Conservation (phyloP, 148 eudicot genomes). For the Rheum nobile region DNA sequence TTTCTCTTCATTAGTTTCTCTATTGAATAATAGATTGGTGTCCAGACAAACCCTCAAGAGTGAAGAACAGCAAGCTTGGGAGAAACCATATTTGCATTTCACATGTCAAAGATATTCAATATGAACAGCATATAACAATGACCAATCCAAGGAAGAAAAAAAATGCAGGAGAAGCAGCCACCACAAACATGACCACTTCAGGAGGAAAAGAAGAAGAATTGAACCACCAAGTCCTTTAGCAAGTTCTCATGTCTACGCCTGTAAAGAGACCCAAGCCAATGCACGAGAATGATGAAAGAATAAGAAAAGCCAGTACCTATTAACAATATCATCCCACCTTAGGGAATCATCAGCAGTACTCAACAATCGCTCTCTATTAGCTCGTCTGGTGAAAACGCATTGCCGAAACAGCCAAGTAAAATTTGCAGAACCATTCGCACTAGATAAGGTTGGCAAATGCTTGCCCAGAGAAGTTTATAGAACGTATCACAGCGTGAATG, state of each 20-base stretch:
- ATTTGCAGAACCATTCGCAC: no score
- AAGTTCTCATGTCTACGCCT: background rate
- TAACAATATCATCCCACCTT: background rate
- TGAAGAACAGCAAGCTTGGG: background rate
- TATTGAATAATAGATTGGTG: no score
- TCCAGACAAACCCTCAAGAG: background rate
- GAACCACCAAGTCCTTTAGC: background rate
- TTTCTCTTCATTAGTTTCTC: no score
- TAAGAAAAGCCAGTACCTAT: background rate
- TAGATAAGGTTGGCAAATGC: no score
- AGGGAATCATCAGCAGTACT: background rate
- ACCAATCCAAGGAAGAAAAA: background rate
- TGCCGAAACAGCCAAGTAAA: no score
- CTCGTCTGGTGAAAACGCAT: no score
- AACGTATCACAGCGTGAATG: background rate
- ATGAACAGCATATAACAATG: background rate
- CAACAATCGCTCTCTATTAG: background rate
- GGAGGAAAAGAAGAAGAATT: background rate
- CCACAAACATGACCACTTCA: background rate
- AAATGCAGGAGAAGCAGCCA: background rate
- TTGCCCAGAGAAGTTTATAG: background rate
- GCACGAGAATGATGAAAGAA: constrained; percentile 3
- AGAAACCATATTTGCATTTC: background rate
- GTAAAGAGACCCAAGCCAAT: background rate
- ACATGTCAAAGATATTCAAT: background rate